These are phyloP conservation scores for Vigna unguiculata DNA, from an alignment of 306 rosid genomes.

Conservation along the genomic window DNA sequence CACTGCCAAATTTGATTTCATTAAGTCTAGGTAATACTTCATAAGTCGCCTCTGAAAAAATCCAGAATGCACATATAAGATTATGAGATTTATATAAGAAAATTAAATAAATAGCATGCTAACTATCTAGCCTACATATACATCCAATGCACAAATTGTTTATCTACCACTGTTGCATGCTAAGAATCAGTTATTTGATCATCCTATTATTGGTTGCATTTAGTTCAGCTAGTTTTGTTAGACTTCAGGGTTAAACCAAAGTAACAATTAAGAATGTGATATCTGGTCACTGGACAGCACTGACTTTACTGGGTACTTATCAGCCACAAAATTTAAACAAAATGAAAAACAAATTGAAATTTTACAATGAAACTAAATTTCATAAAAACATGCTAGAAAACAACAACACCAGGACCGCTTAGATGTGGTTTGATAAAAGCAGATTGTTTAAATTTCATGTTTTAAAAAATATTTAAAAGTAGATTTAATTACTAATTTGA, in stretches of 20 bases:
- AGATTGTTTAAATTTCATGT: neutral
- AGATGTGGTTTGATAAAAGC: neutral
- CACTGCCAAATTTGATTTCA: conserved; percentile 93
- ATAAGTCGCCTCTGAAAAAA: conserved; percentile 84
- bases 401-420: neutral
- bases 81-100: conserved; percentile 1
- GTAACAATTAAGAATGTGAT: conserved; percentile 17
- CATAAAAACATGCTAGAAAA: neutral
- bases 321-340: neutral
- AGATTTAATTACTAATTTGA: too few relatives aligned
- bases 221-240: neutral
- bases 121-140: neutral
- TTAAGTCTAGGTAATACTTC: conserved; percentile 91
- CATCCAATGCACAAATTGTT: neutral
- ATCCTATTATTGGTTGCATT: neutral
- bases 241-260: conserved; percentile 20
- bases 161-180: conserved; percentile 2
- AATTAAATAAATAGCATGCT: neutral
- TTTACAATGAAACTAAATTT: neutral
- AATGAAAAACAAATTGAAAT: too few relatives aligned
- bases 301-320: neutral
- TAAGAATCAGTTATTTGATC: neutral
- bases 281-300: neutral
- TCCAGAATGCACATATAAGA: conserved; percentile 32
- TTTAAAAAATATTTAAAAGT: neutral